Evolutionary conservation across 306 rosid genomes (phyloP).

Genomic region (Sechiopsis laciniata): DNA sequence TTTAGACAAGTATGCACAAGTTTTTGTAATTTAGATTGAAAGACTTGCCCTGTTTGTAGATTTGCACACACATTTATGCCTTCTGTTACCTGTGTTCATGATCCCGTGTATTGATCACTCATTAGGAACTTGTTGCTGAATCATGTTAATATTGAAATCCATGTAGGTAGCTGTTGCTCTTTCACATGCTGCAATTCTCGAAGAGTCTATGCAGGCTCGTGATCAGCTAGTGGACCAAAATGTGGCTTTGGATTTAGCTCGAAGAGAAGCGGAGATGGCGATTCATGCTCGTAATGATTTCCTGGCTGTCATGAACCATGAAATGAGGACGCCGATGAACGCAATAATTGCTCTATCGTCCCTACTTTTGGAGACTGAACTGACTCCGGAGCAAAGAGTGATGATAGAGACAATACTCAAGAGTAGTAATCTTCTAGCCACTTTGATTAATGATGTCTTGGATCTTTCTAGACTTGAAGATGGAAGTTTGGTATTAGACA

Average conservation of each 20-base stretch:
- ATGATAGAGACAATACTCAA: slow-evolving; percentile 76
- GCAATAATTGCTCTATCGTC: slow-evolving; percentile 83
- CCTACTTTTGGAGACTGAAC: slow-evolving; percentile 75
- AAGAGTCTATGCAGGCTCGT: slow-evolving; percentile 87
- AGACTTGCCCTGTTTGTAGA: not conserved
- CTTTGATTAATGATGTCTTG: slow-evolving; percentile 63
- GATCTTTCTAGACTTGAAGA: slow-evolving; percentile 96
- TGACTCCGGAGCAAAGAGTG: slow-evolving; percentile 74
- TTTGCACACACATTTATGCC: not conserved
- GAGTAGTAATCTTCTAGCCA: slow-evolving; percentile 74
- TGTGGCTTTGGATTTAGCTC: slow-evolving; percentile 70
- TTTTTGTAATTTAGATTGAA: not conserved
- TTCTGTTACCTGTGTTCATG: not conserved
- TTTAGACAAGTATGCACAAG: not conserved
- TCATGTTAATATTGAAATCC: slow-evolving; percentile 2
- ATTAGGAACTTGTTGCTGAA: not conserved
- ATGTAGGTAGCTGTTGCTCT: slow-evolving; percentile 94
- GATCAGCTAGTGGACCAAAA: slow-evolving; percentile 88
- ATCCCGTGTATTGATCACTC: not conserved
- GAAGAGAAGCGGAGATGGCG: slow-evolving; percentile 82
- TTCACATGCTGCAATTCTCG: slow-evolving; percentile 92
- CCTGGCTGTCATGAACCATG: slow-evolving; percentile 91
- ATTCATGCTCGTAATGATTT: slow-evolving; percentile 89
- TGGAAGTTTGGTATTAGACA: slow-evolving; percentile 79
- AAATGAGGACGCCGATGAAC: slow-evolving; percentile 96